phyloP scores from a whole-genome alignment of 345 rosid species.

The Populus simonii region DNA sequence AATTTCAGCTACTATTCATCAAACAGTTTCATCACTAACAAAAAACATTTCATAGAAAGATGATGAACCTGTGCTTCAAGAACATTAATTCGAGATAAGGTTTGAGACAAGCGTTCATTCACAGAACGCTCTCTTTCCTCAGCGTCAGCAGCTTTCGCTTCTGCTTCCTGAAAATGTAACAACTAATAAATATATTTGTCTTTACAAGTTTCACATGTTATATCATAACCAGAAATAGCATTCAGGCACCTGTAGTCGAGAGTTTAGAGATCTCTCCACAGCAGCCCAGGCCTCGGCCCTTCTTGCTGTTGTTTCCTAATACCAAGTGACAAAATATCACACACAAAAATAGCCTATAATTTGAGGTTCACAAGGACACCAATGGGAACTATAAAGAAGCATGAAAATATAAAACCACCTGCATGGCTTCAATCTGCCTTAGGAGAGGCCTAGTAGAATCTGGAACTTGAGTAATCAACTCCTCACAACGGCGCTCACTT shows the following conservation, averaged over 20 bases:
- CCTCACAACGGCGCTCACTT: constrained; percentile 99
- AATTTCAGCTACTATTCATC: constrained; percentile 32
- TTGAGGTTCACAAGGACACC: background rate
- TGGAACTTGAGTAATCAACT: constrained; percentile 93
- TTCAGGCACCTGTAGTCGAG: constrained; percentile 75
- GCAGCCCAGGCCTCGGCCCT: constrained; percentile 98
- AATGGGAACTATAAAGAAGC: background rate
- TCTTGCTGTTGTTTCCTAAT: constrained; percentile 81
- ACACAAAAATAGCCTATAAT: background rate
- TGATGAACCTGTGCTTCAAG: constrained; percentile 90
- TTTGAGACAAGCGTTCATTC: constrained; percentile 91
- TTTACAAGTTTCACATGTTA: background rate
- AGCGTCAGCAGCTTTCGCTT: constrained; percentile 82
- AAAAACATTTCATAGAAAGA: constrained; percentile 14
- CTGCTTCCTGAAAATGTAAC: constrained; percentile 65
- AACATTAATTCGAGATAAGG: constrained; percentile 89
- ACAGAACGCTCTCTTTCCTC: constrained; percentile 92
- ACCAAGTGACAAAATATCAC: constrained; percentile 20
- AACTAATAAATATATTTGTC: constrained; percentile 1
- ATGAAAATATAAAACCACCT: constrained; percentile 45
- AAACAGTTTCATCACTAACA: constrained; percentile 11
- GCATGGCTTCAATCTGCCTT: constrained; percentile 98
- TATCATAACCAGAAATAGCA: constrained; percentile 11
- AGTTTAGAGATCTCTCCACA: constrained; percentile 86
- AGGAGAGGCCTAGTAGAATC: constrained; percentile 97